phyloP scores from a whole-genome alignment of 139 green algal species.

The Chlamydomonas applanata region DNA sequence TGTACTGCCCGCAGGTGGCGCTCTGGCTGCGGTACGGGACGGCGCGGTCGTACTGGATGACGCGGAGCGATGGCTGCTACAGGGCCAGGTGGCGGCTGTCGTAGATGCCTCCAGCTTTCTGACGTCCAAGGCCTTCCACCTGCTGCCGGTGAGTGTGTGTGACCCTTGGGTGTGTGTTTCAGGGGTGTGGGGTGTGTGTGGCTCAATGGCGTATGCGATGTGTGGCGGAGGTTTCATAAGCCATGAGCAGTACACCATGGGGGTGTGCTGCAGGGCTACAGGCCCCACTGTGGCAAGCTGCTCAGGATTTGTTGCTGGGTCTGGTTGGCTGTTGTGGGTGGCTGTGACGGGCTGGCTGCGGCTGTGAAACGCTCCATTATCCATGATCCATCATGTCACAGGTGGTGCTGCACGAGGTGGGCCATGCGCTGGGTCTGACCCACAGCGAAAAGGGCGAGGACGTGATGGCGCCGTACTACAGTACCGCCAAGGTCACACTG shows the following conservation, averaged over 20 bases:
- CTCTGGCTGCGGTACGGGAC: neutral
- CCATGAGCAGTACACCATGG: neutral
- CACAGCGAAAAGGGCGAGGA: constrained; percentile 19
- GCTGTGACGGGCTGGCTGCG: too few species aligned
- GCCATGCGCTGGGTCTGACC: constrained; percentile 32
- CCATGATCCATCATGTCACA: too few species aligned
- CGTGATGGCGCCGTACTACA: constrained; percentile 32
- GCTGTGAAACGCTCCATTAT: too few species aligned
- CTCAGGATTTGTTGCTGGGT: too few species aligned
- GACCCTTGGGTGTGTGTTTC: too few species aligned
- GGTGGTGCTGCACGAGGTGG: constrained; percentile 33
- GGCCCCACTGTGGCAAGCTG: neutral
- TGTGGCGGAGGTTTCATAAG: too few species aligned
- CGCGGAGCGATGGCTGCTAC: constrained; percentile 25
- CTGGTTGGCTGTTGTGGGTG: too few species aligned
- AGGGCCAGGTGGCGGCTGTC: neutral
- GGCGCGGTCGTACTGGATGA: constrained; percentile 16
- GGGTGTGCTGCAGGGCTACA: neutral
- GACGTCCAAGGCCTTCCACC: constrained; percentile 14
- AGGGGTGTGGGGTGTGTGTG: too few species aligned
- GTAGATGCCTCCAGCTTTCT: neutral
- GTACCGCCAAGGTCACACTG: neutral
- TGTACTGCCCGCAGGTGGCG: constrained; percentile 2
- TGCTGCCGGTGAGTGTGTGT: constrained; percentile 11
- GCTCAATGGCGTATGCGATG: too few species aligned